Base-by-base conservation (phyloP, 805 yeast genomes). In the Candida corydali region DNA sequence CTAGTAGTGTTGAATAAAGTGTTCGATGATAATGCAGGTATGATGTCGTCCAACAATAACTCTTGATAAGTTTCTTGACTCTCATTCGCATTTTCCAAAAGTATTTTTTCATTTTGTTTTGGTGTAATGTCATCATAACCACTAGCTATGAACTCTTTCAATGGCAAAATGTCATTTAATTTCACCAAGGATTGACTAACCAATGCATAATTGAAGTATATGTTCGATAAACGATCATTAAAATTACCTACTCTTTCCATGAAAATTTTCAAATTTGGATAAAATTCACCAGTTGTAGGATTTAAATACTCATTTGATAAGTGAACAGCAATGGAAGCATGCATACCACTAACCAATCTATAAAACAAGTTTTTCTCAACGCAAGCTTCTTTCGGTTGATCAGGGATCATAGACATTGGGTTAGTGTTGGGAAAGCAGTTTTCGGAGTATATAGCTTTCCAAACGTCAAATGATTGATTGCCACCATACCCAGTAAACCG, bases 401-500 rank as follows among this genome's bases (percentile, higher is more conserved):
- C 54, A 9, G 50, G 48, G 22, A 55, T 41, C 57, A 59, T 52
- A 3, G 62, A 51, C 61, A 61, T 56, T 11, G 66, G 68, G 37
- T 52, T 59, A 5, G 69, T 61, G 46, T 65, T 69, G 6, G 80
- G 78, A 63, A 89, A 89, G 57, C 96, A 88, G 65, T 89, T 89
- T 50, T 93, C 96, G 29, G 78, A 80, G 59, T 93, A 93, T 19
- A 93, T 88, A 46, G 94, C 86, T 27, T 78, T 70, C 99, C 99
- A 93, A 32, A 93, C 86, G 54, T 83, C 87, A 47, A 82, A 78
- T 16, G 96, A 86, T 52, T 93, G 96, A 34, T 81, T 78, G 20
- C 98, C 98, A 22, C 88, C 84, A 54, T 93, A 93, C 0, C 98
- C 98, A 0, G 98, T 94, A 64, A 86, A 93, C 51, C 98, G 71